Evolutionary conservation across 1,284 basidiomycete genomes (phyloP), one percentile per base, ranked within the genome.

Genomic region (Ceratorhiza oryzae-sativae): DNA sequence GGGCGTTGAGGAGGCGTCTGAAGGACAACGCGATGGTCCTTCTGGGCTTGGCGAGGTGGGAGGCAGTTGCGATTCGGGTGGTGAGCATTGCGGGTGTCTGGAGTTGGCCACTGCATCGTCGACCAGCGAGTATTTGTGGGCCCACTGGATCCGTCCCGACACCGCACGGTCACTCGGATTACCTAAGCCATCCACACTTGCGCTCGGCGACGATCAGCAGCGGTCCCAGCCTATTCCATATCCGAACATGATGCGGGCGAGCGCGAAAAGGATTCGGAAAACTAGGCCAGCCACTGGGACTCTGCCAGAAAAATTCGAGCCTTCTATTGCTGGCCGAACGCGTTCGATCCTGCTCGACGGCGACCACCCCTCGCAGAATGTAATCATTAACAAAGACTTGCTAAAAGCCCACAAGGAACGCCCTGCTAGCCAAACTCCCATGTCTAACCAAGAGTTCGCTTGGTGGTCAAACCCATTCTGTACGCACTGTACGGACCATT

Each of bases 381-480:
- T 70, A 27, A 42, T 70, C 6, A 55, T 70, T 41, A 70, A 70
- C 32, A 42, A 53, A 45, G 55, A 58, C 53, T 39, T 70, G 41
- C 53, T 70, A 6, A 56, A 70, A 30, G 20, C 1, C 13, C 65
- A 58, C 18, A 70, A 70, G 30, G 30, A 30, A 9, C 55, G 20
- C 23, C 12, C 39, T n/a, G 18, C 12, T 39, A 27, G 20, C 45
- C 61, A 63, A 49, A 36, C 10, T 30, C 13, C 61, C 20, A 46
- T 70, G 65, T 46, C 65, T 8, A 39, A 70, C 20, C 36, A 70
- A 15, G 65, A 58, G 25, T 58, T 70, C 48, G 20, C 65, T 46
- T 70, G 65, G 65, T 58, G 55, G 51, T 70, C 65, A 32, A 51
- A 70, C 20, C 65, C 65, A 32, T 70, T 70, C 32, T 34, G 65